Evolutionary conservation across 768 basidiomycete genomes (phyloP), one percentile per base, ranked within the genome.

Genomic region (Piloderma croceum): DNA sequence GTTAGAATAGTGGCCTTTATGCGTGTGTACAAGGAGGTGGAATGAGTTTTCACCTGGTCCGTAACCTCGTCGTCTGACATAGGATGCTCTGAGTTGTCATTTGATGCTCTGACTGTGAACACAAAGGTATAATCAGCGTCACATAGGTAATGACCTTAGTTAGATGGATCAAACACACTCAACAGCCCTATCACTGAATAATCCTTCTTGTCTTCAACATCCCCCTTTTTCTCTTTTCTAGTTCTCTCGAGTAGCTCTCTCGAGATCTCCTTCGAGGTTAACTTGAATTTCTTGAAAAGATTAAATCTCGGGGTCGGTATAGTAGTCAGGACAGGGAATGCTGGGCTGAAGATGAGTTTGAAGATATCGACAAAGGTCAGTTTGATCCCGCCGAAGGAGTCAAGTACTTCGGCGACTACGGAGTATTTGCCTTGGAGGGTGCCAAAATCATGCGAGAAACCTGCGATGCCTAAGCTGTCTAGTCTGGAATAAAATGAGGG

Each of bases 401-500:
- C 59, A 34, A 66, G 55, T 0, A 50, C 40, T 5, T 46, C 47
- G 3, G 52, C 49, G 7, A 65, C 61, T 1, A 52, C 33, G 7
- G 54, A 36, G 3, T 17, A 25, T 37, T 61, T 59, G 13, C 67
- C 67, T 1, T 62, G 61, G n/a, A 73, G 53, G 1, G 65, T 55
- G 7, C 58, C 57, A 36, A 72, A 72, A 44, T 69, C 60, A 49
- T 71, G 66, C 11, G 67, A 63, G 50, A 72, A 68, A 2, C 69
- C 63, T 7, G 68, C 66, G 31, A 68, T 61, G 10, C 70, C 68
- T 35, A 69, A 60, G 37, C 58, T 56, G 43, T 70, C 68, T 5
- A 71, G 52, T 6, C 60, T 65, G 17, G 32, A 19, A n/a, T n/a
- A n/a, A n/a, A n/a, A n/a, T n/a, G n/a, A n/a, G n/a, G n/a, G n/a